A percentile compares a stretch with the other conserved stretches of the same genome.
phyloP scores from a whole-genome alignment of 257 asterid species.

The Anisodus tanguticus region DNA sequence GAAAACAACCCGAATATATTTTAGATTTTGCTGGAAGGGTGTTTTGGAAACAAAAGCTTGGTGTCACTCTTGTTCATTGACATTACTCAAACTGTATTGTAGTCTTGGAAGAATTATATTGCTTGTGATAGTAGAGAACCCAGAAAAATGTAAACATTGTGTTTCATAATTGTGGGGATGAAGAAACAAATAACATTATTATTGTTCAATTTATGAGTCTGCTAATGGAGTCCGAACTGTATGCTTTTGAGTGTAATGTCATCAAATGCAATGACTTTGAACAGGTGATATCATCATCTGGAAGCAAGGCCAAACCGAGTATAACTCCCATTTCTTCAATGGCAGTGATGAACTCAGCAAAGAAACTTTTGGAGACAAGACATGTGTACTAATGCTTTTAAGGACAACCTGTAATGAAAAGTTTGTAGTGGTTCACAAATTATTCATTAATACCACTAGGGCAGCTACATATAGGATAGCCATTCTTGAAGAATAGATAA shows the following conservation, averaged over 20 bases:
- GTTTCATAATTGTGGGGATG: background rate
- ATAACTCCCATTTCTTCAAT: background rate
- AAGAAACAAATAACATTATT: background rate
- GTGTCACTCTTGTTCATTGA: background rate
- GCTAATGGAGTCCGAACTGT: background rate
- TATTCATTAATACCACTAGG: background rate
- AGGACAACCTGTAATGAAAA: background rate
- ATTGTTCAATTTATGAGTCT: background rate
- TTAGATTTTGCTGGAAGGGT: background rate
- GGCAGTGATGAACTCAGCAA: background rate
- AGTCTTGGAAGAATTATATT: background rate
- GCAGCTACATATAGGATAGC: background rate
- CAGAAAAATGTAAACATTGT: background rate
- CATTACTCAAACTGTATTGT: constrained; percentile 18
- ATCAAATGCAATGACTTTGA: background rate
- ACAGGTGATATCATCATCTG: background rate
- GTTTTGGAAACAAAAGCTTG: background rate
- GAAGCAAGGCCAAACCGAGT: background rate
- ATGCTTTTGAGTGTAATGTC: background rate
- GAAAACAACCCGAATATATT: background rate
- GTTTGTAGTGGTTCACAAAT: background rate
- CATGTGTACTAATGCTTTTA: background rate
- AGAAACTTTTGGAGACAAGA: background rate
- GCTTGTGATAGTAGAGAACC: constrained; percentile 1
- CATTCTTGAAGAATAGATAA: background rate